Conservation (phyloP, 106 monocot species). For the Dendrobium chrysotoxum region DNA sequence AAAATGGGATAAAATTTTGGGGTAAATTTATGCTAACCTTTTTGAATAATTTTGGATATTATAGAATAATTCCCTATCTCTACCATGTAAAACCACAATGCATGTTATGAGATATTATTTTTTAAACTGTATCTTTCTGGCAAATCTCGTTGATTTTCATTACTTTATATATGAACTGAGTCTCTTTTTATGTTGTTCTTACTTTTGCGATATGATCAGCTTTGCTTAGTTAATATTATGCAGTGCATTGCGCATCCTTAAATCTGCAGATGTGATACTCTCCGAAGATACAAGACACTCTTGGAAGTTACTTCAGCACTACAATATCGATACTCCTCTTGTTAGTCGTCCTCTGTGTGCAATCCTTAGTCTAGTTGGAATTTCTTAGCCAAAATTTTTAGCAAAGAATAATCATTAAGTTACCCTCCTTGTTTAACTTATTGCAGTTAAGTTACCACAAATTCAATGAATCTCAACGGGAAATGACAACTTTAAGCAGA, state of each 20-base stretch:
- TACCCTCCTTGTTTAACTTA: neutral
- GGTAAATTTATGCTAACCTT: no score
- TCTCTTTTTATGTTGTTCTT: neutral
- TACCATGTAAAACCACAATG: neutral
- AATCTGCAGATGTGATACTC: conserved; percentile 86
- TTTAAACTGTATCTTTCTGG: neutral
- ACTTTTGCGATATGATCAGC: conserved; percentile 10
- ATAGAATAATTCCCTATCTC: neutral
- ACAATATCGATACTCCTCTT: conserved; percentile 75
- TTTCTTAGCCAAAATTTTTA: neutral
- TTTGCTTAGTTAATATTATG: conserved; percentile 13
- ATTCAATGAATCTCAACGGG: conserved; percentile 88
- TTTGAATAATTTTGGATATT: no score
- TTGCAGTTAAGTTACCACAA: conserved; percentile 96
- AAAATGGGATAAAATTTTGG: no score
- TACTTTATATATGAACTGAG: neutral
- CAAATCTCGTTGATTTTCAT: neutral
- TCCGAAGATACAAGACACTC: conserved; percentile 97
- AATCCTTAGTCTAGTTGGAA: conserved; percentile 1
- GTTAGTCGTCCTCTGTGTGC: conserved; percentile 26
- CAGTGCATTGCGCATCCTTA: conserved; percentile 88
- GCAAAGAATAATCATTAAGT: neutral
- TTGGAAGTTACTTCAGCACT: conserved; percentile 80
- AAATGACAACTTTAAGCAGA: conserved; percentile 46
- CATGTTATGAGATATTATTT: neutral